phyloP scores from a whole-genome alignment of 192 early-diverging fungal species.

The Chytriomyces confervae region DNA sequence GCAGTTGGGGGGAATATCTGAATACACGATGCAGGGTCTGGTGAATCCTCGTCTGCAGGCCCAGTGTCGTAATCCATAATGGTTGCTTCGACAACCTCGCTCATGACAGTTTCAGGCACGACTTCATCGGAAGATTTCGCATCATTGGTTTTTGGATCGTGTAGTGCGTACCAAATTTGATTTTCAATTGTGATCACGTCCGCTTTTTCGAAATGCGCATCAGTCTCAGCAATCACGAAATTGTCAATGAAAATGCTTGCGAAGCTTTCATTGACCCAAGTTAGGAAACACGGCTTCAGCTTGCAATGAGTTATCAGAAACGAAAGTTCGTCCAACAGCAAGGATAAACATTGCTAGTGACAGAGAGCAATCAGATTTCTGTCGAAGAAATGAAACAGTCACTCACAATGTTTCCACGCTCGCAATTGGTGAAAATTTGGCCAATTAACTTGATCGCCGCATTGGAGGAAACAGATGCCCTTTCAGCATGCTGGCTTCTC shows the following conservation, averaged over 20 bases:
- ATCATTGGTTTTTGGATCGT: not conserved
- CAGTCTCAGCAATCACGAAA: not conserved
- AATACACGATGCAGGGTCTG: slow-evolving; percentile 8
- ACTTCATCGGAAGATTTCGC: not conserved
- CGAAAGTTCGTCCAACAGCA: slow-evolving; percentile 32
- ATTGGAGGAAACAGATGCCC: not conserved
- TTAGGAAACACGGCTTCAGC: slow-evolving; percentile 13
- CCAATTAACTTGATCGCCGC: slow-evolving; percentile 18
- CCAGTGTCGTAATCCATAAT: slow-evolving; percentile 7
- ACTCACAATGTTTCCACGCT: slow-evolving; percentile 22
- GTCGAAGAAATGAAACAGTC: not conserved
- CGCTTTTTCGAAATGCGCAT: not conserved
- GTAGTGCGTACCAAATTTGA: slow-evolving; percentile 22
- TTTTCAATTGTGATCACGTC: not conserved
- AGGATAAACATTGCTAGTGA: slow-evolving; percentile 22
- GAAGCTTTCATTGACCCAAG: slow-evolving; percentile 29
- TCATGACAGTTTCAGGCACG: slow-evolving; percentile 21
- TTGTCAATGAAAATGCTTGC: not conserved
- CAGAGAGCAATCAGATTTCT: not conserved
- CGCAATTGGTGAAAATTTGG: slow-evolving; percentile 27
- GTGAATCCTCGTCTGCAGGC: not conserved
- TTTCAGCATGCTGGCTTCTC: not conserved
- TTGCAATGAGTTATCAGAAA: slow-evolving; percentile 17
- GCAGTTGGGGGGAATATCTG: slow-evolving; percentile 1
- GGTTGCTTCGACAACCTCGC: slow-evolving; percentile 29